These are phyloP conservation scores for Malassezia vespertilionis DNA, from an alignment of 1,284 basidiomycete species.

Conservation along the genomic window DNA sequence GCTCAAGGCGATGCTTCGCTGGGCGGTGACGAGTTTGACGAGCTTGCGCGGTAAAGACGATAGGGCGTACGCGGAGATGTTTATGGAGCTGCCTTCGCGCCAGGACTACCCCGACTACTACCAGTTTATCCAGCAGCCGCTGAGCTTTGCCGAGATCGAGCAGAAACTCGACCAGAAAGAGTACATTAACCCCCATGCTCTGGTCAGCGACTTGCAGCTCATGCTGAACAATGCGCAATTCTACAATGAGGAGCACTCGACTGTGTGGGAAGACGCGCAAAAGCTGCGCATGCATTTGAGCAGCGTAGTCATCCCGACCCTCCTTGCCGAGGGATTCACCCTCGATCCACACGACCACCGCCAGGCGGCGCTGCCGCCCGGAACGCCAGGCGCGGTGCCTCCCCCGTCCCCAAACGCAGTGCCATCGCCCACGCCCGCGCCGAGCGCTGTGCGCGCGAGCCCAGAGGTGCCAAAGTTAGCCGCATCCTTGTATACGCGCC, in stretches of 20 bases:
- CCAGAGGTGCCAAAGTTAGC: not conserved
- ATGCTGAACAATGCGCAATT: conserved; percentile 45
- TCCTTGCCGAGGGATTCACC: conserved; percentile 41
- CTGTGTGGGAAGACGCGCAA: conserved; percentile 36
- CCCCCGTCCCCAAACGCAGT: conserved; percentile 1
- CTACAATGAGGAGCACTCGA: conserved; percentile 32
- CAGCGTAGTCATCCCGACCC: conserved; percentile 28
- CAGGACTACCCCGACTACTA: conserved; percentile 43
- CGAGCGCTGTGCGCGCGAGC: not conserved
- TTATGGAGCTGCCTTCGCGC: conserved; percentile 33
- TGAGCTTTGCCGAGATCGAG: conserved; percentile 35
- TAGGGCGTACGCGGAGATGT: conserved; percentile 24
- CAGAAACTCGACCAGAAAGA: conserved; percentile 22
- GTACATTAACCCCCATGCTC: conserved; percentile 36
- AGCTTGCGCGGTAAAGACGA: conserved; percentile 19
- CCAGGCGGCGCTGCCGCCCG: conserved; percentile 32
- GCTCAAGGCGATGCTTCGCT: conserved; percentile 34
- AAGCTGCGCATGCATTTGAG: conserved; percentile 34
- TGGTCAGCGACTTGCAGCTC: conserved; percentile 31
- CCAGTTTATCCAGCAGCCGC: conserved; percentile 31
- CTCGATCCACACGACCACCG: conserved; percentile 41
- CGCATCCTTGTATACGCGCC: not conserved
- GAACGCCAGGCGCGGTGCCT: conserved; percentile 10
- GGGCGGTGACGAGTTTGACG: conserved; percentile 25
- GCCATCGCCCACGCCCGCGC: not conserved